Evolutionary conservation across 208 protist genomes (phyloP), one percentile per base, ranked within the genome.

Genomic region (Acanthamoeba sp.): DNA sequence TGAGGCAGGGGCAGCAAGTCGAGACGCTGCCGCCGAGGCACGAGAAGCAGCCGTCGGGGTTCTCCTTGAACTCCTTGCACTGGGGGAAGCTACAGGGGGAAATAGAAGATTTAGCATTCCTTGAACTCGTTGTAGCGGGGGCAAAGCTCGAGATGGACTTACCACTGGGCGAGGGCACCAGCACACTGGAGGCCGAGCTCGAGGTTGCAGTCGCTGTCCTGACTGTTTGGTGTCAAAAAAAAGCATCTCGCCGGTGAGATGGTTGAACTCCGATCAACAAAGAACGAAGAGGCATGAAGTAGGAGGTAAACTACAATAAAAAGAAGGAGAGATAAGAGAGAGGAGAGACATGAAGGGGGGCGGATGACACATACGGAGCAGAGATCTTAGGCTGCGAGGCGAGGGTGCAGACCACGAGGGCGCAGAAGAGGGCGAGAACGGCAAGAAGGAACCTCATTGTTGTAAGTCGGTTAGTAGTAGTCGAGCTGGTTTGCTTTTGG

Each of bases 1-100:
- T 24, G 76, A 85, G 76, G 76, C 76, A 85, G 32, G 76, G 76
- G 76, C 76, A 85, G 76, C 76, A 85, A 5, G 76, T 85, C 9
- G 76, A 55, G 76, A 85, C 76, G 76, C 76, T 85, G 18, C 76
- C 76, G 45, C 76, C 76, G 76, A 85, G 76, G 76, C 76, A 85
- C 29, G 10, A 48, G 76, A 85, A 85, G 45, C 76, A 85, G 76
- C 42, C 76, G 45, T 85, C 76, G 45, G 76, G 76, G 76, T 57
- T 85, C n/a, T 24, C 2, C 76, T 85, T 85, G 76, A 85, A 85
- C 22, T 85, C 27, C 76, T 85, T 85, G 76, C 76, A 85, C n/a
- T 27, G 27, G 18, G 38, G 42, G 76, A 85, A 85, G 76, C n/a
- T n/a, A n/a, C n/a, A n/a, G n/a, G n/a, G n/a, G n/a, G n/a, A n/a